Evolutionary conservation across 129 eudicot genomes (phyloP).

Genomic region (Arctium lappa): DNA sequence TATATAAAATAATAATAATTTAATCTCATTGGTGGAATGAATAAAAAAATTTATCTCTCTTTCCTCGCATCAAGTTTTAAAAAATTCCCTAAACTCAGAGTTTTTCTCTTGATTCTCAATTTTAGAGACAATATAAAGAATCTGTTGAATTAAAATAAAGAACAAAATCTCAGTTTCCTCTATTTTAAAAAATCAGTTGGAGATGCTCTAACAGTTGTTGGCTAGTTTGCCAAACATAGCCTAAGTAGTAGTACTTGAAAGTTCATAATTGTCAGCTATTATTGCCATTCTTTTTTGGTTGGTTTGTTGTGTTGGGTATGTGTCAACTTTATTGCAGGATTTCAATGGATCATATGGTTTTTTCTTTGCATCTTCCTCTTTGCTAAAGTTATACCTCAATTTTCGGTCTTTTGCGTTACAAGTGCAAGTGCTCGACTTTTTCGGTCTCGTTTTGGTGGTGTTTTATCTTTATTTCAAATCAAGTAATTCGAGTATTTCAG

Average conservation of each 20-base stretch:
- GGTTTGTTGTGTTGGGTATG: not conserved
- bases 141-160: not conserved
- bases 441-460: not conserved
- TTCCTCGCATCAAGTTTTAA: not conserved
- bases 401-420: not conserved
- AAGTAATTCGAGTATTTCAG: not conserved
- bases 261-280: not conserved
- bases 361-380: constrained; percentile 15
- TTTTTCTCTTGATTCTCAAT: not conserved
- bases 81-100: not conserved
- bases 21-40: not conserved
- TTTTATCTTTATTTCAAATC: constrained; percentile 1
- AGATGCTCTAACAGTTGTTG: not conserved
- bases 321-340: constrained; percentile 12
- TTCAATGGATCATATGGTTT: constrained; percentile 10
- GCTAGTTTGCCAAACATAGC: not conserved
- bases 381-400: constrained; percentile 1
- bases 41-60: too few species aligned
- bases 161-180: not conserved
- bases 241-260: not conserved
- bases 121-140: not conserved
- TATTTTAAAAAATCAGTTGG: not conserved
- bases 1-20: too few species aligned
- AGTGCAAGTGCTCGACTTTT: not conserved
- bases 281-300: constrained; percentile 12